Evolutionary conservation across 257 asterid species (phyloP), one percentile per base, ranked within the genome.

Genomic region (Buddleja alternifolia): DNA sequence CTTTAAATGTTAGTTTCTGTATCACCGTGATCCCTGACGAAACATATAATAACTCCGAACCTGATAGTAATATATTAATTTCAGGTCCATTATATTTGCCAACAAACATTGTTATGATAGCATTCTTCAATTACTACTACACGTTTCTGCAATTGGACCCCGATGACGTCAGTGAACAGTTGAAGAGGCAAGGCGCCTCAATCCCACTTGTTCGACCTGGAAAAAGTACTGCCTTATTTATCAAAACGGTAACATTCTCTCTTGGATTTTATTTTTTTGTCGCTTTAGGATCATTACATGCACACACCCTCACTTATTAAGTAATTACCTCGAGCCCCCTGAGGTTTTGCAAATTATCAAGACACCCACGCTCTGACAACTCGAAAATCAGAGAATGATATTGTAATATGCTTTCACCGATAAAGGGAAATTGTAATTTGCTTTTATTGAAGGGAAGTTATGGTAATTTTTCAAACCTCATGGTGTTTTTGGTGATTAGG

Each of bases 111-210:
- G 64, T 90, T 46, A 51, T 93, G 85, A 93, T 93, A 64, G 99
- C 99, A 70, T 93, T 93, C 89, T 93, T 93, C 87, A 93, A 93
- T 75, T 93, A 93, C 83, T 93, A 93, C 83, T 93, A 93, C 81
- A 93, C 97, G 46, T 93, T 93, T 83, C 86, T 93, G 69, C 99
- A 93, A 84, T 70, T 93, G 85, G 97, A 93, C 81, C 97, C 99
- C 0, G 97, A 93, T 68, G 99, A 90, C 83, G 96, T 93, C 55
- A 93, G 97, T 32, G 97, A 93, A 68, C 99, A 88, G 85, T 83
- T 93, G 80, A 93, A 93, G 85, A 84, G 99, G 77, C 99, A 93
- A 85, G 99, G 99, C 36, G 99, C 99, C 71, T 90, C 99, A 46
- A 88, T 93, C 71, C 97, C 99, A 34, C 95, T 93, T 53, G 91